A percentile compares a stretch with the other conserved stretches of the same genome.
Evolutionary conservation across 179 eudicot species (phyloP).

Genomic region (Corrigiola litoralis): DNA sequence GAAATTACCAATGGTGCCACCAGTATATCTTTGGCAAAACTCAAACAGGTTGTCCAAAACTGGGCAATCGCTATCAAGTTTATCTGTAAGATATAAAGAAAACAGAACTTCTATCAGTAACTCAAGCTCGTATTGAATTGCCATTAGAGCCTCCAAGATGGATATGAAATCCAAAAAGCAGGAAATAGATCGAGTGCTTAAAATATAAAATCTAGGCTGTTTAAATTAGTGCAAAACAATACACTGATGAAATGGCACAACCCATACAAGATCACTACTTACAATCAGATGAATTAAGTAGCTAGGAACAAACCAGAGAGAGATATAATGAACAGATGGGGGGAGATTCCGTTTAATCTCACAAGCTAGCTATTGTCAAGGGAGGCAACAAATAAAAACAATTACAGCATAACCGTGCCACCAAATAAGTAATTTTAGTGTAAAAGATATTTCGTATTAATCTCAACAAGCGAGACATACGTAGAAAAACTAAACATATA

Average conservation of each 20-base stretch:
- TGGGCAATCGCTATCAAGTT: conserved; percentile 95
- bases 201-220: neutral
- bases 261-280: neutral
- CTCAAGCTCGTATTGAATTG: no score
- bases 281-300: neutral
- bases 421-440: no score
- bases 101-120: neutral
- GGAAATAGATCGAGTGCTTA: no score
- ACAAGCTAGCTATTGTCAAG: no score
- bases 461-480: no score
- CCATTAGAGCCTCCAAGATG: no score
- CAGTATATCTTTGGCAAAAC: conserved; percentile 97
- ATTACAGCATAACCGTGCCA: no score
- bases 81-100: conserved; percentile 52
- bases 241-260: neutral
- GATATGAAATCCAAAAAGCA: no score
- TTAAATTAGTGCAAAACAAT: neutral
- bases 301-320: neutral
- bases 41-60: conserved; percentile 91
- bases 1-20: conserved; percentile 86
- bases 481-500: no score
- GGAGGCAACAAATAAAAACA: no score
- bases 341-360: no score
- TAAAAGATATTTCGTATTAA: no score
- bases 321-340: neutral